Percentiles rank a stretch among this genome's conserved stretches.
phyloP scores from a whole-genome alignment of 176 grass and related monocot genomes.

The Secale cereale region DNA sequence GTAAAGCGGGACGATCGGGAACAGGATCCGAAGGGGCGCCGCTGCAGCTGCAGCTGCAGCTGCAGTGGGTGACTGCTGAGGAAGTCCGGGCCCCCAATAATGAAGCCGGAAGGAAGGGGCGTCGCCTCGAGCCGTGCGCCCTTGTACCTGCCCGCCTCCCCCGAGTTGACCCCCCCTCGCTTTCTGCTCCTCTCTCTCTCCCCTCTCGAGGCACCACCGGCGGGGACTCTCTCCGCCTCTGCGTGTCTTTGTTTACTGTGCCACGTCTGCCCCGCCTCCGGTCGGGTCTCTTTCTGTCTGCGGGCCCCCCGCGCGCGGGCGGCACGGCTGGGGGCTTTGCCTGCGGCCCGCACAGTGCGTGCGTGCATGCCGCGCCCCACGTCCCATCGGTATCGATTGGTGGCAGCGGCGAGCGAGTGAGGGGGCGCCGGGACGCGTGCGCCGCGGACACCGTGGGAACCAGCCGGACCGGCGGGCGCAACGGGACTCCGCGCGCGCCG shows the following conservation, averaged over 20 bases:
- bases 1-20: neutral
- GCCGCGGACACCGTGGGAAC: neutral
- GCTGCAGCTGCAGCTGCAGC: neutral
- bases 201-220: neutral
- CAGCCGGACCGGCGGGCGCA: neutral
- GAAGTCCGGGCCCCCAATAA: slow-evolving; percentile 41
- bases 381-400: slow-evolving; percentile 10
- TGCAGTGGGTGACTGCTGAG: neutral
- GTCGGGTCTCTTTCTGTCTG: slow-evolving; percentile 1
- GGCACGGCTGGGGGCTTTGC: neutral
- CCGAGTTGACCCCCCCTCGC: slow-evolving; percentile 26
- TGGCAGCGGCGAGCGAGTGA: neutral
- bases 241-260: neutral
- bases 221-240: neutral
- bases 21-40: slow-evolving; percentile 46
- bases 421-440: neutral
- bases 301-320: slow-evolving; percentile 4
- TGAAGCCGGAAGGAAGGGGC: slow-evolving; percentile 13
- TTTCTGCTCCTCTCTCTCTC: neutral
- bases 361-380: slow-evolving; percentile 4
- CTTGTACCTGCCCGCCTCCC: slow-evolving; percentile 21
- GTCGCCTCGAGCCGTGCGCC: slow-evolving; percentile 57
- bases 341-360: neutral
- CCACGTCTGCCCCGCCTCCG: slow-evolving; percentile 25
- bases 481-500: neutral